Conservation (phyloP, 768 basidiomycete species). For the Omphalotus guepiniiformis region DNA sequence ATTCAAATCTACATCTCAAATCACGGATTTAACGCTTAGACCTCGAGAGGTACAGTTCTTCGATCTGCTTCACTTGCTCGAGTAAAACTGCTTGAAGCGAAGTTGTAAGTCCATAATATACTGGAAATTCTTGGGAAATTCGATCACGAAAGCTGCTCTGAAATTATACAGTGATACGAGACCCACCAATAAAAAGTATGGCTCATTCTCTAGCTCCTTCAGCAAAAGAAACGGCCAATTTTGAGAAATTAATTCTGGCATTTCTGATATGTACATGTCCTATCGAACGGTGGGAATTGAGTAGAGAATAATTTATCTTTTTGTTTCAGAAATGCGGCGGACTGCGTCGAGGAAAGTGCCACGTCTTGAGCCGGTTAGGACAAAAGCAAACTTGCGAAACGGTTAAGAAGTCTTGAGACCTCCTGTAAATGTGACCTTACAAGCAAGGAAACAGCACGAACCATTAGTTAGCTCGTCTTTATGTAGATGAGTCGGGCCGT, state of each 20-base stretch:
- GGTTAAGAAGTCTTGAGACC: constrained; percentile 46
- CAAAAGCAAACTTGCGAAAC: constrained; percentile 44
- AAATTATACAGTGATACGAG: not conserved
- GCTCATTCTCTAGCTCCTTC: constrained; percentile 42
- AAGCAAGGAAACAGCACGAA: constrained; percentile 16
- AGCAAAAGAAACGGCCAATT: constrained; percentile 45
- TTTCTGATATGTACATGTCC: constrained; percentile 66
- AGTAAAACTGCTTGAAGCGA: constrained; percentile 40
- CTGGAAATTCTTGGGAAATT: constrained; percentile 57
- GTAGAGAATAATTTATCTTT: constrained; percentile 31
- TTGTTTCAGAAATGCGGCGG: constrained; percentile 42
- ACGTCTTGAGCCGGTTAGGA: constrained; percentile 23
- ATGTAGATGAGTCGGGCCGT: constrained; percentile 36
- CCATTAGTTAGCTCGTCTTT: constrained; percentile 50
- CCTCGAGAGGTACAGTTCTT: constrained; percentile 42
- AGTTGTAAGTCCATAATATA: constrained; percentile 31
- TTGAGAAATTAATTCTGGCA: constrained; percentile 55
- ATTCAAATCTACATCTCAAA: not conserved
- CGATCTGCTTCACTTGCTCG: constrained; percentile 45
- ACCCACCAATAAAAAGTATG: constrained; percentile 64
- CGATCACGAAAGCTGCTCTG: constrained; percentile 5
- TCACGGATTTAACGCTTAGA: constrained; percentile 39
- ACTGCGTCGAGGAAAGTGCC: constrained; percentile 43
- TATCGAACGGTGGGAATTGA: constrained; percentile 47
- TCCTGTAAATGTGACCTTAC: constrained; percentile 19